Evolutionary conservation across 306 rosid species (phyloP).

Genomic region (Glycyrrhiza uralensis): DNA sequence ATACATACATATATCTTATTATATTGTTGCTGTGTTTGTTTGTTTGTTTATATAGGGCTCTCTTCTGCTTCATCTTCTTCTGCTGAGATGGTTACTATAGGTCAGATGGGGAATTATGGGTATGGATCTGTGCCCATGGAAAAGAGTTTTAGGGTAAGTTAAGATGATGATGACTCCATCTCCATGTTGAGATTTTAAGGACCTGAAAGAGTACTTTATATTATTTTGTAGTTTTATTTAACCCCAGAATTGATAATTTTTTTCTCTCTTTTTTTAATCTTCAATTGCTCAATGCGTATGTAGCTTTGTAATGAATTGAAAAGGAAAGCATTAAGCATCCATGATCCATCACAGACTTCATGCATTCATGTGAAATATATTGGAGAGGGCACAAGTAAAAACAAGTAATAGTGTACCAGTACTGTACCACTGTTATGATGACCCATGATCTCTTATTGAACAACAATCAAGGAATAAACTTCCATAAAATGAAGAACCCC

Average conservation of each 20-base stretch:
- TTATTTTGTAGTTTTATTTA: not conserved
- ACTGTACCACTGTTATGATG: not conserved
- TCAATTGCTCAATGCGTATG: not conserved
- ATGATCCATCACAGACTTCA: slow-evolving; percentile 18
- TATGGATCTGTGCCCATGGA: slow-evolving; percentile 74
- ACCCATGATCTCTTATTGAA: slow-evolving; percentile 15
- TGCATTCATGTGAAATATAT: slow-evolving; percentile 27
- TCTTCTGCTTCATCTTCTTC: slow-evolving; percentile 56
- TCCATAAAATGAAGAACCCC: slow-evolving; percentile 26
- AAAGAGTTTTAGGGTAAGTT: slow-evolving; percentile 82
- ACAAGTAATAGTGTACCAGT: not conserved
- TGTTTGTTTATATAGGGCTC: slow-evolving; percentile 34
- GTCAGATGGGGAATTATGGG: slow-evolving; percentile 70
- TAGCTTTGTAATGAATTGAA: slow-evolving; percentile 16
- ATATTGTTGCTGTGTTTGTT: not conserved
- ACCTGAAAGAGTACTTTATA: not conserved
- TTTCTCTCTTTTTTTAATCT: not conserved
- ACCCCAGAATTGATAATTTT: not conserved
- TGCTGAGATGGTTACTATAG: slow-evolving; percentile 49
- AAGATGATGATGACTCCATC: not conserved
- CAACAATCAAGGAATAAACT: slow-evolving; percentile 34
- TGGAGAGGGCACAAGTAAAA: slow-evolving; percentile 20
- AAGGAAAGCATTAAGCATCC: slow-evolving; percentile 16
- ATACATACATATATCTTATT: not conserved
- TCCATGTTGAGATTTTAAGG: not conserved